These are phyloP conservation scores for Phytopythium vexans DNA, from an alignment of 352 stramenopile genomes.

Conservation along the genomic window DNA sequence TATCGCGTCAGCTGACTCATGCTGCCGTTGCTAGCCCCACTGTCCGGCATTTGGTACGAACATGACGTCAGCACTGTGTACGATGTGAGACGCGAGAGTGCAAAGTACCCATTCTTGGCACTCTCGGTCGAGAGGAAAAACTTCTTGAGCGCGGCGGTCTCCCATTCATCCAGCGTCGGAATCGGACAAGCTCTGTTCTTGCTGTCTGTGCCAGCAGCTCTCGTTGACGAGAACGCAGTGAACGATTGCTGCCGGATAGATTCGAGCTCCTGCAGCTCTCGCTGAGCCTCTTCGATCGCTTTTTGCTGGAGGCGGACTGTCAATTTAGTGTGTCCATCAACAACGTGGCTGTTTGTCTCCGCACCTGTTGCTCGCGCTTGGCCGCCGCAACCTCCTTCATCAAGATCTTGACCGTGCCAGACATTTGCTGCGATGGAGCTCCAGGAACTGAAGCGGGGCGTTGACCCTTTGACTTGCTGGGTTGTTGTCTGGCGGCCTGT, in stretches of 20 bases:
- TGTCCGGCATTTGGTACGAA: too few relatives aligned
- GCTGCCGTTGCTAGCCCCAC: not conserved
- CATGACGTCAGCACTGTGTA: not conserved
- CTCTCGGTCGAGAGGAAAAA: conserved; percentile 45
- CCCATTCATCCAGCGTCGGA: conserved; percentile 43
- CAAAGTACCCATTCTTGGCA: conserved; percentile 25
- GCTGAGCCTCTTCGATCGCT: conserved; percentile 20
- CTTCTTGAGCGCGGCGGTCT: conserved; percentile 44
- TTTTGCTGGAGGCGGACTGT: conserved; percentile 15
- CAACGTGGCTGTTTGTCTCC: not conserved
- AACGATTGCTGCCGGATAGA: conserved; percentile 22
- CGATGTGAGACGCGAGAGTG: not conserved
- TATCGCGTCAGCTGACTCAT: conserved; percentile 17
- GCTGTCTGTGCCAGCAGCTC: conserved; percentile 4
- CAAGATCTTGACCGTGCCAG: conserved; percentile 66
- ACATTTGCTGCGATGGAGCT: conserved; percentile 45
- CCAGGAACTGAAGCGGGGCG: conserved; percentile 11
- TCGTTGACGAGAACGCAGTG: not conserved
- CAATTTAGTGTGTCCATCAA: not conserved
- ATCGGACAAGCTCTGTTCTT: conserved; percentile 13
- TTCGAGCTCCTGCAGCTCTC: conserved; percentile 43
- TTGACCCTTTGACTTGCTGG: too few relatives aligned
- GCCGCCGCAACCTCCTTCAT: conserved; percentile 59
- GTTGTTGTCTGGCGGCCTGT: too few relatives aligned
- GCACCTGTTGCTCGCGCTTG: conserved; percentile 40